These are phyloP conservation scores for Ophiostoma sp. DNA, from an alignment of 2,329 filamentous ascomycete species.

Conservation along the genomic window DNA sequence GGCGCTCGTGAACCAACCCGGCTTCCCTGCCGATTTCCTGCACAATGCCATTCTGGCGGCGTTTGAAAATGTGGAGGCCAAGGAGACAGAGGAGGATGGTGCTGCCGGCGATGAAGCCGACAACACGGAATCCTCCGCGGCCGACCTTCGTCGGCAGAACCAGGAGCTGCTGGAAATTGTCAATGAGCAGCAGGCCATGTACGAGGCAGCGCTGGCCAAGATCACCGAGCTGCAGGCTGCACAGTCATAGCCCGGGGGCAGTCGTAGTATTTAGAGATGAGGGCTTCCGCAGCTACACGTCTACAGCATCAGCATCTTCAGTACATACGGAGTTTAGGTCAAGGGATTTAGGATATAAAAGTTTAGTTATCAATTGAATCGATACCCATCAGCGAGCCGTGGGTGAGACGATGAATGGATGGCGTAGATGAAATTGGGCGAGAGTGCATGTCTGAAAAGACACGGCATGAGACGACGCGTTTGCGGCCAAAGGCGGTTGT, in stretches of 20 bases:
- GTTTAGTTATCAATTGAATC: conserved; percentile 9
- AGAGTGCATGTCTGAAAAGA: too few species aligned
- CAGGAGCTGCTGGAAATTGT: conserved; percentile 40
- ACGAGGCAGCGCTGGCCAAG: conserved; percentile 34
- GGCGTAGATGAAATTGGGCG: background rate
- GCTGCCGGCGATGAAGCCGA: conserved; percentile 30
- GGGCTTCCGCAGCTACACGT: background rate
- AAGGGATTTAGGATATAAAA: conserved; percentile 10
- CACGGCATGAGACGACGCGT: background rate
- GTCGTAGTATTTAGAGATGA: background rate
- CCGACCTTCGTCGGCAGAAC: conserved; percentile 35
- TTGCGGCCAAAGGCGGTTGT: background rate
- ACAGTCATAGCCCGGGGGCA: background rate
- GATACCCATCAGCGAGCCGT: background rate
- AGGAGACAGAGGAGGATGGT: conserved; percentile 19
- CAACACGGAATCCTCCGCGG: background rate
- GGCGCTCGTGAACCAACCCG: conserved; percentile 43
- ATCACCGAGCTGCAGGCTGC: conserved; percentile 31
- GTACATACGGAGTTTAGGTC: conserved; percentile 8
- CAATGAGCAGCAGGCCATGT: conserved; percentile 36
- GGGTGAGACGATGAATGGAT: background rate
- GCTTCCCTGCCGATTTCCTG: conserved; percentile 45
- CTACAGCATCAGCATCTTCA: background rate
- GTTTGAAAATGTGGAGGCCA: conserved; percentile 35
- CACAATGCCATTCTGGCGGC: conserved; percentile 47